A percentile compares a stretch with the other conserved stretches of the same genome.
Evolutionary conservation across 495 filamentous ascomycete species (phyloP).

Genomic region (Glarea lozoyensis): DNA sequence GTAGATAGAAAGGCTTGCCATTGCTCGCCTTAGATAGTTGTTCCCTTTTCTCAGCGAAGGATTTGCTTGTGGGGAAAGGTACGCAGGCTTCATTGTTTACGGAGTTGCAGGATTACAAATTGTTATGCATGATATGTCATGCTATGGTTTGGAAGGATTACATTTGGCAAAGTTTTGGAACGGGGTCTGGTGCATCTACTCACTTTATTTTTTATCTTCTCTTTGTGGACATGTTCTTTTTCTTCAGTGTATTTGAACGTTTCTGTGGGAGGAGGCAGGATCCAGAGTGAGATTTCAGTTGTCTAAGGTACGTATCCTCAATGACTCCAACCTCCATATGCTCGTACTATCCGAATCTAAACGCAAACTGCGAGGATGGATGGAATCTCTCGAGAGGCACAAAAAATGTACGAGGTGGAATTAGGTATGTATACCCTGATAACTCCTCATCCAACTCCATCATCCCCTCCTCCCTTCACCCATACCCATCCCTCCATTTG

Average conservation of each 20-base stretch:
- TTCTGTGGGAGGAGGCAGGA: slow-evolving; percentile 11
- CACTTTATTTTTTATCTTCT: slow-evolving; percentile 2
- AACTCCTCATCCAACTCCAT: neutral
- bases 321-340: neutral
- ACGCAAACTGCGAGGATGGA: neutral
- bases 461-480: neutral
- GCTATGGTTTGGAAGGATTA: slow-evolving; percentile 1
- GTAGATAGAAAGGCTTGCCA: slow-evolving; percentile 15
- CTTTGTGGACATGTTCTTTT: neutral
- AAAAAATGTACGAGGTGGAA: no score
- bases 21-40: slow-evolving; percentile 5
- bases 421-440: neutral
- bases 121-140: neutral
- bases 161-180: slow-evolving; percentile 5
- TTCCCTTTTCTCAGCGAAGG: slow-evolving; percentile 10
- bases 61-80: neutral
- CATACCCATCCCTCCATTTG: neutral
- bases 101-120: neutral
- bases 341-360: slow-evolving; percentile 3
- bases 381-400: neutral
- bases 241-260: slow-evolving; percentile 1
- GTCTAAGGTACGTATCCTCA: slow-evolving; percentile 19
- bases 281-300: neutral
- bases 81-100: slow-evolving; percentile 1
- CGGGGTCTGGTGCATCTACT: slow-evolving; percentile 17